Conservation (phyloP, 495 filamentous ascomycete genomes). For the Neurospora intermedia region DNA sequence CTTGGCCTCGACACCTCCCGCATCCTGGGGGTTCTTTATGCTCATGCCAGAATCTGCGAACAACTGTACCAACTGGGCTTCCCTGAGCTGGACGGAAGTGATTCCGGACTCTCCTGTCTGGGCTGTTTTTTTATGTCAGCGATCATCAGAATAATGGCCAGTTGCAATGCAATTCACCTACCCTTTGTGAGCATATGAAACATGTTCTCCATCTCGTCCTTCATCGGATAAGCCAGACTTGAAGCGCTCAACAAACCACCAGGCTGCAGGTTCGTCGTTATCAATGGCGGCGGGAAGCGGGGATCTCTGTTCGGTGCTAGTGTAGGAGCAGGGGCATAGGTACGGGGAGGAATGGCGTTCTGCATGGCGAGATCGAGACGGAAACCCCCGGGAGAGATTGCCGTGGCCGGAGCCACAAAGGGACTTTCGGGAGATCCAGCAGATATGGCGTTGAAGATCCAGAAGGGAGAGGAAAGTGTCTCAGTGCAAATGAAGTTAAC, state of each 20-base stretch:
- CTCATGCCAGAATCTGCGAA: constrained; percentile 7
- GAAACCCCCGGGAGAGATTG: background rate
- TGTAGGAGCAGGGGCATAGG: too few species aligned
- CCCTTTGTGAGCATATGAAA: constrained; percentile 5
- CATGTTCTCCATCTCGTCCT: constrained; percentile 9
- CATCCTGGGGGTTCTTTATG: too few species aligned
- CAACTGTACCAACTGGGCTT: background rate
- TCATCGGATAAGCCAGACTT: background rate
- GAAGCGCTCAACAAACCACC: background rate
- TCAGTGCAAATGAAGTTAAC: constrained; percentile 9
- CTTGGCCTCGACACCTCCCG: background rate
- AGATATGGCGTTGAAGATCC: constrained; percentile 7
- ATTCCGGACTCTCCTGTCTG: too few species aligned
- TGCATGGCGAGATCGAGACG: background rate
- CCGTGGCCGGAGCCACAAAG: background rate
- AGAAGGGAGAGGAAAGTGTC: background rate
- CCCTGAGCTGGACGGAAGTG: too few species aligned
- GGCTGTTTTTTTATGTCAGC: too few species aligned
- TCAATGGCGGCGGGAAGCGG: too few species aligned
- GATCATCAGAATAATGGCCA: too few species aligned
- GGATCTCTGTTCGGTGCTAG: too few species aligned
- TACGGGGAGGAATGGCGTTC: background rate
- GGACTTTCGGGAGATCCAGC: constrained; percentile 1
- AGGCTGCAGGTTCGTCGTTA: too few species aligned
- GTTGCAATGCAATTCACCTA: background rate